Evolutionary conservation across 2,329 filamentous ascomycete genomes (phyloP).

Genomic region (Pyrenophora teres): DNA sequence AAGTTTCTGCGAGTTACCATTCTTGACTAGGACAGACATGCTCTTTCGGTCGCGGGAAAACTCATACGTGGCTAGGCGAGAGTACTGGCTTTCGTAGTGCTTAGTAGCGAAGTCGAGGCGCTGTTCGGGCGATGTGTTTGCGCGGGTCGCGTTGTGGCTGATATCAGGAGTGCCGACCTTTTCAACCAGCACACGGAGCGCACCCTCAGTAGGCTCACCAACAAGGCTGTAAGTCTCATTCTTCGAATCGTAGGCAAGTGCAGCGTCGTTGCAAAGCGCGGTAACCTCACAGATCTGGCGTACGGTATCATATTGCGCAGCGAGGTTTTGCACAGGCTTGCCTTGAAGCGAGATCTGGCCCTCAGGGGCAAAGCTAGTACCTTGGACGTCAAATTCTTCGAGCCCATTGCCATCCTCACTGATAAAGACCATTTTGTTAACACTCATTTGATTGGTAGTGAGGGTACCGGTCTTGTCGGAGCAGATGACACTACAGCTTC

Average conservation of each 20-base stretch:
- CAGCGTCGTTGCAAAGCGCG: constrained; percentile 86
- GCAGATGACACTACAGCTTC: constrained; percentile 99
- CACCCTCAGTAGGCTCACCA: constrained; percentile 94
- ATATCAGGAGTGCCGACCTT: constrained; percentile 86
- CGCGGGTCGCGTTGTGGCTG: constrained; percentile 58
- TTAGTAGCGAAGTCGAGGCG: constrained; percentile 81
- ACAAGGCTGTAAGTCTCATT: constrained; percentile 77
- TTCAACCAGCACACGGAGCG: constrained; percentile 85
- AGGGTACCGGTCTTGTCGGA: constrained; percentile 98
- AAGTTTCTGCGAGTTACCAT: constrained; percentile 73
- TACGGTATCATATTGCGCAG: constrained; percentile 74
- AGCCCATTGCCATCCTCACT: constrained; percentile 73
- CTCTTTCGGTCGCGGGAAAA: constrained; percentile 98
- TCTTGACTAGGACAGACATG: constrained; percentile 91
- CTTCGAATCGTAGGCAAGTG: constrained; percentile 79
- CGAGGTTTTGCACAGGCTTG: constrained; percentile 69
- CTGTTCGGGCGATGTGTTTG: constrained; percentile 57
- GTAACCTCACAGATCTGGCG: constrained; percentile 74
- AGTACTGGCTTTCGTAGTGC: constrained; percentile 77
- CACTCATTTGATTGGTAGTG: constrained; percentile 99
- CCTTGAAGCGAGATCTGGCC: constrained; percentile 74
- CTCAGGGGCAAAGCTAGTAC: constrained; percentile 86
- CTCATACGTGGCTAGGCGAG: constrained; percentile 85
- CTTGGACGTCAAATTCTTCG: constrained; percentile 86
- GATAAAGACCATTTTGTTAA: constrained; percentile 87